phyloP scores from a whole-genome alignment of 1,139 yeast species.

The Lodderomyces pseudojiufengensis region DNA sequence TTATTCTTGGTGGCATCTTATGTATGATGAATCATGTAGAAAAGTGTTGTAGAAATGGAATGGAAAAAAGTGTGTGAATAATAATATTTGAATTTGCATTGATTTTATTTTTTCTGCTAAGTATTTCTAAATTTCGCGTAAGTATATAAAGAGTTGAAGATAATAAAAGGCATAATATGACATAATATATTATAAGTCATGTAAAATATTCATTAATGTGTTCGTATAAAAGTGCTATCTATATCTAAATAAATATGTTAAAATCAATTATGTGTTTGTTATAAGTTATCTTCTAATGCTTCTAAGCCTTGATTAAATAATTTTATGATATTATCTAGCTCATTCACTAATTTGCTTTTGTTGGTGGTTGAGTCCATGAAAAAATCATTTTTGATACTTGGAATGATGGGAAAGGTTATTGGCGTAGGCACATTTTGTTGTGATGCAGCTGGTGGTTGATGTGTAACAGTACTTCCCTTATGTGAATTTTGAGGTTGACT shows the following conservation, averaged over 20 bases:
- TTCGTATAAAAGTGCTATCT: too few species aligned
- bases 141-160: too few species aligned
- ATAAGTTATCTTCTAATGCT: conserved; percentile 32
- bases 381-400: conserved; percentile 35
- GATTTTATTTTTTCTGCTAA: too few species aligned
- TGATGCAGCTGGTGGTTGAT: not conserved
- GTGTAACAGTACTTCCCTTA: not conserved
- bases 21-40: not conserved
- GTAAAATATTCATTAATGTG: too few species aligned
- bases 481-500: not conserved
- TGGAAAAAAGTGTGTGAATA: conserved; percentile 1
- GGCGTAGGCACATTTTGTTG: not conserved
- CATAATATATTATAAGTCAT: too few species aligned
- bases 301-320: conserved; percentile 41
- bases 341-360: conserved; percentile 32
- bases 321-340: conserved; percentile 38
- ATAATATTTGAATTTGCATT: too few species aligned
- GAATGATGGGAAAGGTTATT: conserved; percentile 34
- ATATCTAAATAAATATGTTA: too few species aligned
- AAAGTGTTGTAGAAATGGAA: not conserved
- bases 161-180: too few species aligned
- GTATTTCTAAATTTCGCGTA: too few species aligned
- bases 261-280: conserved; percentile 4
- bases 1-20: conserved; percentile 42
- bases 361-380: conserved; percentile 36